Conservation (phyloP, 306 rosid species). For the Rosa chinensis region DNA sequence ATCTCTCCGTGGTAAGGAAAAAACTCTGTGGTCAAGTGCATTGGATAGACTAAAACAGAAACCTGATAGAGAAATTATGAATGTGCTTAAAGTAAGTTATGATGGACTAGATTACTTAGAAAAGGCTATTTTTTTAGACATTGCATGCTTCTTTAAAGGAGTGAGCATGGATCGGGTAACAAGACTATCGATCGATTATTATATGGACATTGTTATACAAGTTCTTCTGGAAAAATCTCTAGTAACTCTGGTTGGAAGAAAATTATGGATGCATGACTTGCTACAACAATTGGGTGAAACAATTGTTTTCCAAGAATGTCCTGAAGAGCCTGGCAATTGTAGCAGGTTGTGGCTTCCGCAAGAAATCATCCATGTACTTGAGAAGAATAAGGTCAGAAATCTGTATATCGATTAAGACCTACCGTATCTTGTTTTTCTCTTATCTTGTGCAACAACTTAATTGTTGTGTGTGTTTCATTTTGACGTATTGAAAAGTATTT, state of each 20-base stretch:
- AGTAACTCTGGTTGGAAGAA: not conserved
- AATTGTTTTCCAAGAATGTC: slow-evolving; percentile 5
- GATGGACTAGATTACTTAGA: not conserved
- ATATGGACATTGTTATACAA: not conserved
- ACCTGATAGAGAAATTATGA: not conserved
- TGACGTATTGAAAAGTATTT: too few species aligned
- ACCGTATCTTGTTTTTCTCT: too few species aligned
- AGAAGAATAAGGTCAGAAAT: not conserved
- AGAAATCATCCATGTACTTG: slow-evolving; percentile 8
- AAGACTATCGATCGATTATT: too few species aligned
- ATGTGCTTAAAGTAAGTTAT: slow-evolving; percentile 12
- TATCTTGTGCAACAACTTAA: too few species aligned
- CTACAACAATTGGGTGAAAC: slow-evolving; percentile 13
- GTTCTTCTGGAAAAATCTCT: slow-evolving; percentile 6
- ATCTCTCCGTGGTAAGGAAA: not conserved
- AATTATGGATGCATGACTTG: slow-evolving; percentile 27
- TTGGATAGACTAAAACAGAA: not conserved
- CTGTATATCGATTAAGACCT: not conserved
- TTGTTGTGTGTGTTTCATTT: too few species aligned
- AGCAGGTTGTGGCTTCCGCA: slow-evolving; percentile 18
- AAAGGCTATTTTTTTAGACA: slow-evolving; percentile 3
- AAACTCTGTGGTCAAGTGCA: not conserved
- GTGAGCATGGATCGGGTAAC: too few species aligned
- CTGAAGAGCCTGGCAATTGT: not conserved
- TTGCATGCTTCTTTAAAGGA: slow-evolving; percentile 15